Percentiles rank a stretch among this genome's conserved stretches.
These are phyloP conservation scores for Heliamphora exappendiculata DNA, from an alignment of 148 eudicot species.

Conservation along the genomic window DNA sequence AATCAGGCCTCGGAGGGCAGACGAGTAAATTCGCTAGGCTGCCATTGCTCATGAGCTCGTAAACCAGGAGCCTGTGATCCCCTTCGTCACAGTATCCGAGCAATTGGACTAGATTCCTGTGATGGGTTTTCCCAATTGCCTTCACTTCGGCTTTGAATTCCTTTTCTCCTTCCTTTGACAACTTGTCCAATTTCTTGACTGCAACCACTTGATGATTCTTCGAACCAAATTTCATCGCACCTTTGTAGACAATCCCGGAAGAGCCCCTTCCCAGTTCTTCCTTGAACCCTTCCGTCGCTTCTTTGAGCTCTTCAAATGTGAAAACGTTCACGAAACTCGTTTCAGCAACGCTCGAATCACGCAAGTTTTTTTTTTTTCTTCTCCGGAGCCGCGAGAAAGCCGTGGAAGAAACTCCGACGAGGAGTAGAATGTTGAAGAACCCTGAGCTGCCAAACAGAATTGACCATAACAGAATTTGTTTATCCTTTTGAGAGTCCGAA, in stretches of 20 bases:
- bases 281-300: slow-evolving; percentile 10
- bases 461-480: neutral
- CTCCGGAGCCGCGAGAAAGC: neutral
- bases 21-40: slow-evolving; percentile 9
- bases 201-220: slow-evolving; percentile 9
- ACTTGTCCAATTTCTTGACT: slow-evolving; percentile 11
- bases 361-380: neutral
- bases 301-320: slow-evolving; percentile 11
- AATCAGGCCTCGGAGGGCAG: slow-evolving; percentile 2
- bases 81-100: slow-evolving; percentile 15
- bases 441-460: neutral
- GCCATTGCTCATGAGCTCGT: slow-evolving; percentile 16
- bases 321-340: slow-evolving; percentile 3
- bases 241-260: slow-evolving; percentile 15
- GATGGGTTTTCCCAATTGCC: slow-evolving; percentile 12
- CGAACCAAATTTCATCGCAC: neutral
- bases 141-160: slow-evolving; percentile 19
- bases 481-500: neutral
- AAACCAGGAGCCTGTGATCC: slow-evolving; percentile 7
- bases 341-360: neutral
- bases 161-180: slow-evolving; percentile 9
- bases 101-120: slow-evolving; percentile 14
- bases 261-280: slow-evolving; percentile 19
- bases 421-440: neutral
- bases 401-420: neutral